These are phyloP conservation scores for Aspergillus nanangensis DNA, from an alignment of 495 filamentous ascomycete genomes.

Conservation along the genomic window DNA sequence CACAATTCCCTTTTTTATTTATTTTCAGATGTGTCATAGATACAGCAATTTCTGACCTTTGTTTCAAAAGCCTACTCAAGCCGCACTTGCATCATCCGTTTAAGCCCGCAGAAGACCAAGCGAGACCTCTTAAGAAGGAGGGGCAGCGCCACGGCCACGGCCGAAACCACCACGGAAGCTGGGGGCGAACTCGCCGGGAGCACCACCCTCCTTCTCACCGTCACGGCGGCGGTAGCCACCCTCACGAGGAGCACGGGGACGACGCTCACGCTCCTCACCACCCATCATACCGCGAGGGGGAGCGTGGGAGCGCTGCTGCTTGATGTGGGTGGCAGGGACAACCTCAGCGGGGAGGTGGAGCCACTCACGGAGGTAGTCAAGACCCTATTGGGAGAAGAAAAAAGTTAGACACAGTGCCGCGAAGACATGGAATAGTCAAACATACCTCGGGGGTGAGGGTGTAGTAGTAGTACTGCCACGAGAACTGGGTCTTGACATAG, in stretches of 20 bases:
- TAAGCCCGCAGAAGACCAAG: slow-evolving; percentile 34
- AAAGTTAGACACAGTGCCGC: background rate
- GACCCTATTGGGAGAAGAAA: slow-evolving; percentile 48
- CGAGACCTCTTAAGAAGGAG: slow-evolving; percentile 52
- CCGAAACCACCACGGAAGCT: slow-evolving; percentile 94
- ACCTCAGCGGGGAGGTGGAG: slow-evolving; percentile 99
- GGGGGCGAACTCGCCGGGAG: slow-evolving; percentile 91
- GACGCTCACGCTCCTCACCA: slow-evolving; percentile 81
- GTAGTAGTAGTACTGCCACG: slow-evolving; percentile 99
- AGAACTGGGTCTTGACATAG: slow-evolving; percentile 99
- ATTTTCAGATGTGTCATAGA: slow-evolving; percentile 22
- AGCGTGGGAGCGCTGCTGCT: slow-evolving; percentile 98
- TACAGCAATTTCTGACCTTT: slow-evolving; percentile 25
- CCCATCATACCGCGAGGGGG: slow-evolving; percentile 98
- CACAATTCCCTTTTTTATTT: slow-evolving; percentile 26
- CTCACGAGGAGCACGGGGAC: slow-evolving; percentile 80
- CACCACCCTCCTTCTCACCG: slow-evolving; percentile 91
- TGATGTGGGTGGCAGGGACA: slow-evolving; percentile 98
- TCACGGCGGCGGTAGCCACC: slow-evolving; percentile 89
- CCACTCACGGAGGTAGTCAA: slow-evolving; percentile 99
- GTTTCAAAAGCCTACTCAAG: slow-evolving; percentile 24
- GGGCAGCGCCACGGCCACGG: slow-evolving; percentile 80
- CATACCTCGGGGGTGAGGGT: slow-evolving; percentile 86
- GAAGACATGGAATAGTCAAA: background rate
- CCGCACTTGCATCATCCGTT: slow-evolving; percentile 23